Evolutionary conservation across 2,329 filamentous ascomycete species (phyloP), one percentile per base, ranked within the genome.

Genomic region (Phyllosticta capitalensis): DNA sequence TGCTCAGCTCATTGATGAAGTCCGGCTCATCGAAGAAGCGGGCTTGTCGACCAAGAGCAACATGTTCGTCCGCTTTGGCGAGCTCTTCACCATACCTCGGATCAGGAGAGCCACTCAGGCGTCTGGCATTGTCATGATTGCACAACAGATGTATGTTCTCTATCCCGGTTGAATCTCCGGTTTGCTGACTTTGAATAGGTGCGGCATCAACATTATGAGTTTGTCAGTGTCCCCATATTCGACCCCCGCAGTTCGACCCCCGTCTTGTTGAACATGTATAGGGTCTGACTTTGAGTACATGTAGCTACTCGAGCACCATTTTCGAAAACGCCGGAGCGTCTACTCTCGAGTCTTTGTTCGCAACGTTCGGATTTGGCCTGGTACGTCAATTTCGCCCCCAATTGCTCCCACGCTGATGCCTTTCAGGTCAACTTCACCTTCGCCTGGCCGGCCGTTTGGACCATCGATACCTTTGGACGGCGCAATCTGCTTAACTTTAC

Each of bases 121-220:
- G 5, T 87, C 89, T 1, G 88, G 85, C 63, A 84, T 84, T 1
- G 88, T 92, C 65, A 95, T 95, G 89, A 85, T 84, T 65, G 76
- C 75, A 0, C 83, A 86, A 64, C 83, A 86, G 66, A 79, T 86
- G 75, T 84, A 81, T 61, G 83, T 57, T 12, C 17, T n/a, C 33
- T 20, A 24, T 22, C 9, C 12, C 7, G 12, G 10, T 21, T 3
- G 24, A 26, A 19, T 14, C 2, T 19, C 5, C 3, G 6, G 3
- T 12, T 6, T 5, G 4, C 20, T 6, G 19, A 38, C 17, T 17
- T 19, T 5, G 5, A 17, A 10, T 5, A n/a, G 21, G 1, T 26
- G 45, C 45, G 45, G 26, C 33, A 59, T 75, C 63, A 77, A 75
- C 64, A 76, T 72, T 64, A 80, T 81, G 61, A 73, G 78, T 2